Base-by-base conservation (phyloP, 1,139 yeast species). In the Yamadazyma spencermartinsiae region DNA sequence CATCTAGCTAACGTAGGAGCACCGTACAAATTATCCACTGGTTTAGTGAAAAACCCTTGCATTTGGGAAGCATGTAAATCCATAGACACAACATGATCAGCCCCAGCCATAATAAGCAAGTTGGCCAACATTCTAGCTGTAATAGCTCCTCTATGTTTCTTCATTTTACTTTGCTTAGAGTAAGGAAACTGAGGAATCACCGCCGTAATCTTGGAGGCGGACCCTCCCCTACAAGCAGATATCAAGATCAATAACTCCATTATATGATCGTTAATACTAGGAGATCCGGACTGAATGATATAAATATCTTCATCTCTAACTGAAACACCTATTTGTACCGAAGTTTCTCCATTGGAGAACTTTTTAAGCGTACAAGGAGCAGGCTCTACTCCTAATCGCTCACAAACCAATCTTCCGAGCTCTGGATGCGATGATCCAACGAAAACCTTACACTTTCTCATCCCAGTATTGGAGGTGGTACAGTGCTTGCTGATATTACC, bases 91-190 rank as follows among this genome's bases (percentile, higher is more conserved):
- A 92, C 95, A 67, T 92, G 99, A 65, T 94, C 98, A 16, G 98
- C 98, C 48, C 99, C 99, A 1, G 99, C 98, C 95, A 92, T 92
- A 40, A 90, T 82, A 50, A 94, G 72, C 56, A 94, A 68, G 54
- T 92, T 92, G 42, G 99, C 98, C 60, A 94, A 76, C 98, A 94
- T 90, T 60, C 98, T 79, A n/a, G 98, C 98, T 4, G 98, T 90
- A 53, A 94, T 94, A 25, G 98, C 98, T 41, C 98, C 98, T 65
- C 98, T 78, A 59, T 92, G 98, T 63, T 88, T 92, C 70, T 90
- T 92, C 98, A 92, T 94, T 68, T 92, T 92, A 48, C 92, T 82
- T 64, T 94, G 98, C 62, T 92, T 94, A 18, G 97, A 88, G 67
- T 94, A 94, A 19, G 98, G 98, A 61, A 90, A 94, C 62, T 89